Conservation (phyloP, 2,329 filamentous ascomycete genomes). For the Phoma herbarum region DNA sequence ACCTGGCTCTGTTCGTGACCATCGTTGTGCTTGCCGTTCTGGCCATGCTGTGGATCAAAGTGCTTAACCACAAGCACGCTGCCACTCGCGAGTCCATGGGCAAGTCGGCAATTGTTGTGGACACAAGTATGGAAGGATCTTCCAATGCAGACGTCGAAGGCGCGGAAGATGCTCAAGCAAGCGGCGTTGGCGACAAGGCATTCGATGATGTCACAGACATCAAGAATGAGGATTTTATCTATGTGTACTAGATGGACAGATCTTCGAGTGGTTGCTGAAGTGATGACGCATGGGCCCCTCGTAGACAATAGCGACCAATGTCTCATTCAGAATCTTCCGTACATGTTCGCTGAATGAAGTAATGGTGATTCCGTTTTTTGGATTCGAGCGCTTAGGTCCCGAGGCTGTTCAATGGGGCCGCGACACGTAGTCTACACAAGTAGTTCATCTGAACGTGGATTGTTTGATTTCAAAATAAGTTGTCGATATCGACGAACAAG, state of each 20-base stretch:
- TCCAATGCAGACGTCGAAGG: slow-evolving; percentile 52
- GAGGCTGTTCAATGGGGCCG: too few species aligned
- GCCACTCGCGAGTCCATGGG: slow-evolving; percentile 64
- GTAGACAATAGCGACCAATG: neutral
- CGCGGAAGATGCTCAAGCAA: slow-evolving; percentile 34
- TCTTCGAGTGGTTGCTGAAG: neutral
- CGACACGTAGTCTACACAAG: neutral
- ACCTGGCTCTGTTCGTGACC: slow-evolving; percentile 68
- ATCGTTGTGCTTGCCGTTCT: slow-evolving; percentile 63
- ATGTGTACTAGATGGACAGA: slow-evolving; percentile 56
- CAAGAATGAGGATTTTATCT: slow-evolving; percentile 71
- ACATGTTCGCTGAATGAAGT: neutral
- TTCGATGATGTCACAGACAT: slow-evolving; percentile 69
- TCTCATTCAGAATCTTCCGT: neutral
- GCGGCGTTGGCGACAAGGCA: slow-evolving; percentile 56
- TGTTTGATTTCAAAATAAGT: slow-evolving; percentile 32
- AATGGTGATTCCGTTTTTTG: neutral
- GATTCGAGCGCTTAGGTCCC: neutral
- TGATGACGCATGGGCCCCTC: neutral
- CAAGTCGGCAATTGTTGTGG: slow-evolving; percentile 66
- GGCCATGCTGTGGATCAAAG: slow-evolving; percentile 58
- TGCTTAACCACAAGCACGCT: slow-evolving; percentile 65
- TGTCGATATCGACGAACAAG: slow-evolving; percentile 57
- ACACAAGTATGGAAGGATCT: slow-evolving; percentile 66
- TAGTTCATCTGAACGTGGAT: neutral